Percentiles rank a stretch among this genome's conserved stretches.
These are phyloP conservation scores for Cryptococcus sp. DNA, from an alignment of 1,284 basidiomycete genomes.

Conservation along the genomic window DNA sequence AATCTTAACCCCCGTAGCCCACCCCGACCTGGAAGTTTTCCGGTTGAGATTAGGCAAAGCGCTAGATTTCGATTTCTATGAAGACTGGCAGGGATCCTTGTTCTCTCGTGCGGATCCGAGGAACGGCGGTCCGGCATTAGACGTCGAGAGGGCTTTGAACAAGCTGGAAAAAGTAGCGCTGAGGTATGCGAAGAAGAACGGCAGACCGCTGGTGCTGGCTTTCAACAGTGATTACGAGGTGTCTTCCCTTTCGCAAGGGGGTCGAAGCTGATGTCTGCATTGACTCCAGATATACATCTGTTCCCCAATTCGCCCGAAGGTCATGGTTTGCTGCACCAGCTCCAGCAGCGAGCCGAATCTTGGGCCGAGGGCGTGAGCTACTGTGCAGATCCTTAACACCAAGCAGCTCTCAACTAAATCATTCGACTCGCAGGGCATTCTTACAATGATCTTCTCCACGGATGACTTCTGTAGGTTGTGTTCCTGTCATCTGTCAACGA, in stretches of 20 bases:
- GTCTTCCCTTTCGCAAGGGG: background rate
- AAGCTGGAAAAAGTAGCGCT: slow-evolving; percentile 86
- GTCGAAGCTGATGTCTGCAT: slow-evolving; percentile 3
- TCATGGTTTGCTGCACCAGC: slow-evolving; percentile 70
- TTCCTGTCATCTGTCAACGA: slow-evolving; percentile 8
- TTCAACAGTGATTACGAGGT: slow-evolving; percentile 58
- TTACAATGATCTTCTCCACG: slow-evolving; percentile 75
- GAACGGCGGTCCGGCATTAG: slow-evolving; percentile 77
- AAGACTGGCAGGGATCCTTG: slow-evolving; percentile 66
- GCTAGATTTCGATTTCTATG: slow-evolving; percentile 58
- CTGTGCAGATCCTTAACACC: slow-evolving; percentile 13
- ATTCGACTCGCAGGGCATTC: slow-evolving; percentile 59
- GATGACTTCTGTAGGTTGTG: slow-evolving; percentile 68
- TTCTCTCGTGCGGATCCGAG: slow-evolving; percentile 81
- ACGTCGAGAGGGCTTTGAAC: slow-evolving; percentile 80
- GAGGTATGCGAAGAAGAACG: slow-evolving; percentile 59
- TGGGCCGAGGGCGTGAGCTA: slow-evolving; percentile 77
- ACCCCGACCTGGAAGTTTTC: slow-evolving; percentile 72
- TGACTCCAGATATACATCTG: slow-evolving; percentile 61
- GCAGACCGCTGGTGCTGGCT: slow-evolving; percentile 72
- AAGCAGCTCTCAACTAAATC: slow-evolving; percentile 9
- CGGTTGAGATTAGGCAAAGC: slow-evolving; percentile 76
- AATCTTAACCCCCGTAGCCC: slow-evolving; percentile 57
- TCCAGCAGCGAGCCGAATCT: slow-evolving; percentile 79
- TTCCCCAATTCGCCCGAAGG: slow-evolving; percentile 80